phyloP scores from a whole-genome alignment of 345 rosid species.

The Pugionium dolabratum region DNA sequence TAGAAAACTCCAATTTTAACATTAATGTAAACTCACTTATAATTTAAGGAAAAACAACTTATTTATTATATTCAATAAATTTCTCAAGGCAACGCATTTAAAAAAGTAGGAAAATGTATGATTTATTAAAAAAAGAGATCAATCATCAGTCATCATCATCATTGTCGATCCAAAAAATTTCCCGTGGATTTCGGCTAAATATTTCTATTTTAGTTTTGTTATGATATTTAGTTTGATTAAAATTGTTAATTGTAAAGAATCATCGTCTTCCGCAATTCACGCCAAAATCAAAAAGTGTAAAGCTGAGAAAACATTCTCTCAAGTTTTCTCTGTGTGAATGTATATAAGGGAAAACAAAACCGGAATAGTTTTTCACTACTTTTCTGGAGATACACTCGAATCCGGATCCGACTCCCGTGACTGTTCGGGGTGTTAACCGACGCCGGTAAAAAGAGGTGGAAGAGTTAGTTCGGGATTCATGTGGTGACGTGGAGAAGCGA shows the following conservation, averaged over 20 bases:
- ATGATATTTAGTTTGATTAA: background rate
- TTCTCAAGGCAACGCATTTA: no score
- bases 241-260: conserved; percentile 1
- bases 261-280: conserved; percentile 43
- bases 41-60: no score
- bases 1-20: no score
- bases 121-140: background rate
- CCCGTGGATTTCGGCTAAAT: conserved; percentile 40
- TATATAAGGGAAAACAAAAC: conserved; percentile 1
- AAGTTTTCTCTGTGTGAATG: conserved; percentile 1
- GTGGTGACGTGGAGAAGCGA: conserved; percentile 11
- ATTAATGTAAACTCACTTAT: background rate
- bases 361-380: conserved; percentile 13
- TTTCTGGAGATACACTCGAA: conserved; percentile 3
- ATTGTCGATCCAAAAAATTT: conserved; percentile 20
- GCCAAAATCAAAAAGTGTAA: conserved; percentile 20
- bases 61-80: no score
- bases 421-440: background rate
- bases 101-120: no score
- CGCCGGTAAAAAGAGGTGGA: background rate
- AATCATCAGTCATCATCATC: conserved; percentile 7
- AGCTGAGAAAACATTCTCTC: conserved; percentile 29
- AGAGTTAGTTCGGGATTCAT: conserved; percentile 4
- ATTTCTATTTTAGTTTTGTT: background rate
- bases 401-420: conserved; percentile 3